Evolutionary conservation across 2,329 filamentous ascomycete species (phyloP).

Genomic region (Juglanconis oblonga): DNA sequence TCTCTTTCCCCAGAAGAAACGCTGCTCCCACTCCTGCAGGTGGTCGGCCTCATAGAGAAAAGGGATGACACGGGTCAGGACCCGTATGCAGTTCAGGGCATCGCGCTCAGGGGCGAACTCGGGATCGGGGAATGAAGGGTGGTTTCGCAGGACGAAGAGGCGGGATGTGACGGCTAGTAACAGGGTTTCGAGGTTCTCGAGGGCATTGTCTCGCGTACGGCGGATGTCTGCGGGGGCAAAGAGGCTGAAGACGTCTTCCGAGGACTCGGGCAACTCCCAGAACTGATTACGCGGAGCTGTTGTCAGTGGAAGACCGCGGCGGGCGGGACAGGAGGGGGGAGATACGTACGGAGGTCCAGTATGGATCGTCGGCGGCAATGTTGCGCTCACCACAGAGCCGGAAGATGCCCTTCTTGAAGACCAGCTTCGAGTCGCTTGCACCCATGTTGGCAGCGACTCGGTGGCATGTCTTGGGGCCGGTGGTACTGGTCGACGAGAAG

Average conservation of each 20-base stretch:
- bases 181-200: constrained; percentile 87
- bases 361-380: constrained; percentile 83
- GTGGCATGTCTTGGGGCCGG: constrained; percentile 15
- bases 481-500: background rate
- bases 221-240: constrained; percentile 89
- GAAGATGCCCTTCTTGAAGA: constrained; percentile 98
- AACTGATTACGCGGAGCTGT: constrained; percentile 55
- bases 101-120: constrained; percentile 82
- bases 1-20: constrained; percentile 84
- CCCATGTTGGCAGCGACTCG: constrained; percentile 62
- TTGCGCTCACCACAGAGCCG: constrained; percentile 86
- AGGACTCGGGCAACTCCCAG: constrained; percentile 93
- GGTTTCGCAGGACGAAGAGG: constrained; percentile 77
- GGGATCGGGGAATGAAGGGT: constrained; percentile 84
- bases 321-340: background rate
- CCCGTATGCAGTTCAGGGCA: constrained; percentile 91
- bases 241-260: constrained; percentile 94
- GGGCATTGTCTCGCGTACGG: constrained; percentile 77
- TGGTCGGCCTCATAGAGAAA: constrained; percentile 89
- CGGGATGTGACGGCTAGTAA: constrained; percentile 80
- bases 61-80: constrained; percentile 84
- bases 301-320: background rate
- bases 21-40: constrained; percentile 81
- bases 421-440: constrained; percentile 96
- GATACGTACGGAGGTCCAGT: constrained; percentile 81